Evolutionary conservation across 1,284 basidiomycete species (phyloP).

Genomic region (Meira miltonrushii): DNA sequence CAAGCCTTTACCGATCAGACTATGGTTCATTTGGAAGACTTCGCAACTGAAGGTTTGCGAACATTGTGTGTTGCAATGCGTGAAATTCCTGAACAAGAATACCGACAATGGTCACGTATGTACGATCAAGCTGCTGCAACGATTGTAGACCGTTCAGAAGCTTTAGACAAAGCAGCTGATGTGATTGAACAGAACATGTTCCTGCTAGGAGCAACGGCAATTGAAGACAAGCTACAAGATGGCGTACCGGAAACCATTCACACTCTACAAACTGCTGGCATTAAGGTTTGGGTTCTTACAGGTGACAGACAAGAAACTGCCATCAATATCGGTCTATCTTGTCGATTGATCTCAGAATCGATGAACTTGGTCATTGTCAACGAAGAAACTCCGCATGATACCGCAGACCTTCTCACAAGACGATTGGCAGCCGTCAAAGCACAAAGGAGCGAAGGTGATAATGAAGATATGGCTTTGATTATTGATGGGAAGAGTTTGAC

Average conservation of each 20-base stretch:
- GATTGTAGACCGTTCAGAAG: constrained; percentile 85
- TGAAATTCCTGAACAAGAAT: constrained; percentile 84
- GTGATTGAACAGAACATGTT: constrained; percentile 90
- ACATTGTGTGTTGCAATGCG: constrained; percentile 94
- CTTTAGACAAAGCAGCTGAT: constrained; percentile 88
- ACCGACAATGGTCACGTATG: constrained; percentile 77
- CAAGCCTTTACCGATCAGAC: constrained; percentile 84
- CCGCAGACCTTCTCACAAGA: constrained; percentile 79
- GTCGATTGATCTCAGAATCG: constrained; percentile 90
- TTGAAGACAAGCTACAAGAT: constrained; percentile 97
- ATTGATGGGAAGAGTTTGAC: constrained; percentile 95
- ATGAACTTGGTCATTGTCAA: constrained; percentile 96
- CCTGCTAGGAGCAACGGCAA: constrained; percentile 90
- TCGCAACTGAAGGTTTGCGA: constrained; percentile 85
- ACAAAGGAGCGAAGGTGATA: constrained; percentile 80
- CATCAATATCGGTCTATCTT: constrained; percentile 97
- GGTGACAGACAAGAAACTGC: constrained; percentile 98
- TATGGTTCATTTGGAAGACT: constrained; percentile 71
- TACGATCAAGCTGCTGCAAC: constrained; percentile 88
- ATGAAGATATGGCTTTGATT: constrained; percentile 87
- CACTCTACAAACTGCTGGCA: constrained; percentile 92
- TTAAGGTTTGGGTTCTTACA: constrained; percentile 98
- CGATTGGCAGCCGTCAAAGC: constrained; percentile 85
- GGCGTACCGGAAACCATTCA: constrained; percentile 98
- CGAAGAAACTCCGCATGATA: constrained; percentile 76